Evolutionary conservation across 352 stramenopile genomes (phyloP).

Genomic region (Globisporangium alternatum): DNA sequence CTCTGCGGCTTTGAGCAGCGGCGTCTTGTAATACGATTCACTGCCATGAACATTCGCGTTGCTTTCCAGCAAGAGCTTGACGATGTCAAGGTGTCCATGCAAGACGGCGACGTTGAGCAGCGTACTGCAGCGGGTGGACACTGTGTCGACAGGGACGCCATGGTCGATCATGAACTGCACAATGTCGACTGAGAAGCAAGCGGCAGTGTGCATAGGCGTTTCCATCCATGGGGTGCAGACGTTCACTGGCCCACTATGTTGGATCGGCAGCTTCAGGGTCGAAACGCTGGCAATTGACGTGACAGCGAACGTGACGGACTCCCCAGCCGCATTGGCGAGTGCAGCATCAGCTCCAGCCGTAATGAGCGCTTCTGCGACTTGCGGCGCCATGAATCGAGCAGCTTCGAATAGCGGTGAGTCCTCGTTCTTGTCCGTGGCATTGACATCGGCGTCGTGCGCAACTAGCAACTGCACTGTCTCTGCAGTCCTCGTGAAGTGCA

Average conservation of each 20-base stretch:
- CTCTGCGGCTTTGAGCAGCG: background rate
- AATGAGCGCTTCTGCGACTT: background rate
- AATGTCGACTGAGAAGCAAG: background rate
- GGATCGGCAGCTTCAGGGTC: background rate
- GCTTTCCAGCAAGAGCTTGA: background rate
- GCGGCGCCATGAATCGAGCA: background rate
- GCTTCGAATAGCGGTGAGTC: background rate
- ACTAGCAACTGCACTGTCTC: background rate
- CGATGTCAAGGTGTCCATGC: background rate
- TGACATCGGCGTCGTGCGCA: background rate
- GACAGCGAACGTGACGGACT: background rate
- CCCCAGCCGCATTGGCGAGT: background rate
- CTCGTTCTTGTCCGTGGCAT: background rate
- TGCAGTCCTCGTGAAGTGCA: background rate
- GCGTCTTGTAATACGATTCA: too few species aligned
- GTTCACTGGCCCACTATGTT: background rate
- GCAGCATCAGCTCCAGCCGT: background rate
- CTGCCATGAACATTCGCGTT: background rate
- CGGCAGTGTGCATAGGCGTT: background rate
- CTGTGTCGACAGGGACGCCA: background rate
- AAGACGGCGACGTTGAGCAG: background rate
- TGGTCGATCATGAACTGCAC: slow-evolving; percentile 1
- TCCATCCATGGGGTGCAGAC: background rate
- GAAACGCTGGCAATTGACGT: background rate
- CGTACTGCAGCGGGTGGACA: background rate